Evolutionary conservation across 805 yeast genomes (phyloP), one percentile per base, ranked within the genome.

Genomic region (Lipomyces lipofer): DNA sequence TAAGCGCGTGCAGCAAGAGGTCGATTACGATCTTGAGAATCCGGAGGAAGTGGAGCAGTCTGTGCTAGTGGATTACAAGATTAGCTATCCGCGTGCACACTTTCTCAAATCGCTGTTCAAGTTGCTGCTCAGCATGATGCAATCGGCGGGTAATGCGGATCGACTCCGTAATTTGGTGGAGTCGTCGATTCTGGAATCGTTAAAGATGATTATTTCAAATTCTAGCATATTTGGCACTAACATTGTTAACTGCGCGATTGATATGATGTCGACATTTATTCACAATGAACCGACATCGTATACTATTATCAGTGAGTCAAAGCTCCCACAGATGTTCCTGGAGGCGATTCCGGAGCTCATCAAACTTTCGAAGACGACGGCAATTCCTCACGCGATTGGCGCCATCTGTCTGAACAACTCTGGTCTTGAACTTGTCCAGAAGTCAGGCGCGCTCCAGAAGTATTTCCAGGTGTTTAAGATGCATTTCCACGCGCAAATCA

Each of bases 281-380:
- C 92, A 91, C 66, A 86, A 85, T 61, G 97, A 92, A 64, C 97
- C 97, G 7, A 89, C 97, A 0, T 88, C 96, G 2, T 91, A 78
- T 64, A 78, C 86, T 1, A 83, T 91, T 39, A 75, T 91, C 60
- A 83, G 81, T 38, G 98, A 91, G 67, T 85, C 95, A 0, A 80
- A 81, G 0, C 81, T 87, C 0, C 81, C 91, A 33, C 85, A 85
- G 44, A 73, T 80, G 1, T 76, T 90, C 33, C 68, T 90, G 47
- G 76, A 77, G 9, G 76, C 83, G 45, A 84, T 85, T 64, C 76
- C 75, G 12, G 64, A 67, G 0, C 77, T 86, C 21, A 72, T 88
- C 54, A 73, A 80, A n/a, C 46, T 51, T 10, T 77, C 84, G 21
- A 74, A 80, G 7, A 65, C 87, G 7, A 64, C 80, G 27, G 76